A percentile compares a stretch with the other conserved stretches of the same genome.
Conservation (phyloP, 2,329 filamentous ascomycete genomes). For the Aureobasidium musti region DNA sequence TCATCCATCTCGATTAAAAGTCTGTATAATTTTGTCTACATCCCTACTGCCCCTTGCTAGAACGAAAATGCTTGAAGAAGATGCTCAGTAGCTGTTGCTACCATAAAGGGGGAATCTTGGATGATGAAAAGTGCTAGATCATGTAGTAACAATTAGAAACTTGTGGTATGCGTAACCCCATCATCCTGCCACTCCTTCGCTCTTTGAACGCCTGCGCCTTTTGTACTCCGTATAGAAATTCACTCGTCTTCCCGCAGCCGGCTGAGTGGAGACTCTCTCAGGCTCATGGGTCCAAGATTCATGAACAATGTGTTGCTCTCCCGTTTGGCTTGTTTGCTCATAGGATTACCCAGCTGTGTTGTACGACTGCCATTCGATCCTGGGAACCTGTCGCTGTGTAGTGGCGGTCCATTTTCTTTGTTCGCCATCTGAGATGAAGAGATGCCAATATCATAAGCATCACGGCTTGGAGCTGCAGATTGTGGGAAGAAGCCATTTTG, state of each 20-base stretch:
- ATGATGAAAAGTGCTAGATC: neutral
- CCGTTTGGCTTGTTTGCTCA: slow-evolving; percentile 28
- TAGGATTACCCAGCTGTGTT: slow-evolving; percentile 9
- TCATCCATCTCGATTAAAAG: neutral
- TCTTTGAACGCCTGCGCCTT: neutral
- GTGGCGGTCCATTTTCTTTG: slow-evolving; percentile 1
- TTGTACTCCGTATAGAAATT: neutral
- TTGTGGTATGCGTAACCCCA: neutral
- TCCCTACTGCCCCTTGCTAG: neutral
- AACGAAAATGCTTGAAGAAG: neutral
- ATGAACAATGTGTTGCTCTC: slow-evolving; percentile 28
- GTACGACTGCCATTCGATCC: neutral
- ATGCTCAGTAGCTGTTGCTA: neutral
- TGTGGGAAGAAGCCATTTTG: slow-evolving; percentile 10
- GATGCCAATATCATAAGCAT: neutral
- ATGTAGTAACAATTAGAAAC: neutral
- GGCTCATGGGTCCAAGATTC: slow-evolving; percentile 15
- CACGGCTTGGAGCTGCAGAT: neutral
- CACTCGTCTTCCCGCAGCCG: slow-evolving; percentile 12
- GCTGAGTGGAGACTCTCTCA: slow-evolving; percentile 15
- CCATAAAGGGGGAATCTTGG: slow-evolving; percentile 15
- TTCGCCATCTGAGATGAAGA: neutral
- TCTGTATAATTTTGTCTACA: neutral
- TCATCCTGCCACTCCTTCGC: neutral
- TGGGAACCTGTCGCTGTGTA: neutral